These are phyloP conservation scores for Pythium folliculosum DNA, from an alignment of 352 stramenopile species.

Conservation along the genomic window DNA sequence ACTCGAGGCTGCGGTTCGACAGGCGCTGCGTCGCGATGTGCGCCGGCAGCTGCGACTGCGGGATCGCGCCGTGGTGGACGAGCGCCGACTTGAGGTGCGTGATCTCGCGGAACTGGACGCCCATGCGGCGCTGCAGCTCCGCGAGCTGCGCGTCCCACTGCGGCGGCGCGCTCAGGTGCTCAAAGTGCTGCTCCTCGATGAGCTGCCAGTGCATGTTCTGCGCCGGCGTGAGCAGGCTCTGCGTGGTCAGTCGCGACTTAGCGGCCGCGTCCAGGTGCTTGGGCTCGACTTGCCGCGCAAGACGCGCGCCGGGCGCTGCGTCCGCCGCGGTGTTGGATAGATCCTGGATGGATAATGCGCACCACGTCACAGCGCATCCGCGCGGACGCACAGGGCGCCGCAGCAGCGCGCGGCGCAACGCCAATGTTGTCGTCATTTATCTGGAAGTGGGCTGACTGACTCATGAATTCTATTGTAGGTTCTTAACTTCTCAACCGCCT, in stretches of 20 bases:
- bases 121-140: slow-evolving; percentile 57
- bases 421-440: background rate
- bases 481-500: no score
- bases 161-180: slow-evolving; percentile 45
- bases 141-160: slow-evolving; percentile 52
- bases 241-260: slow-evolving; percentile 15
- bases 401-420: background rate
- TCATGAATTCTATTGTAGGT: no score
- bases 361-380: background rate
- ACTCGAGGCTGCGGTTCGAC: slow-evolving; percentile 84
- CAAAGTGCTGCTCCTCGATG: slow-evolving; percentile 25
- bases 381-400: background rate
- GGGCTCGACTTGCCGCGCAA: slow-evolving; percentile 16
- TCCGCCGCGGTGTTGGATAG: background rate
- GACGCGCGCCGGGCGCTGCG: background rate
- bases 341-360: background rate
- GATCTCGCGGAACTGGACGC: slow-evolving; percentile 59
- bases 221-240: slow-evolving; percentile 24
- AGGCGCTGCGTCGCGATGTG: slow-evolving; percentile 56
- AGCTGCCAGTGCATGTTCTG: slow-evolving; percentile 35
- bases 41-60: slow-evolving; percentile 37
- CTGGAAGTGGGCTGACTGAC: no score
- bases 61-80: slow-evolving; percentile 74
- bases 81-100: slow-evolving; percentile 67
- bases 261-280: slow-evolving; percentile 11